Evolutionary conservation across 352 stramenopile genomes (phyloP), one percentile per base, ranked within the genome.

Genomic region (Thalassiosira hispida): DNA sequence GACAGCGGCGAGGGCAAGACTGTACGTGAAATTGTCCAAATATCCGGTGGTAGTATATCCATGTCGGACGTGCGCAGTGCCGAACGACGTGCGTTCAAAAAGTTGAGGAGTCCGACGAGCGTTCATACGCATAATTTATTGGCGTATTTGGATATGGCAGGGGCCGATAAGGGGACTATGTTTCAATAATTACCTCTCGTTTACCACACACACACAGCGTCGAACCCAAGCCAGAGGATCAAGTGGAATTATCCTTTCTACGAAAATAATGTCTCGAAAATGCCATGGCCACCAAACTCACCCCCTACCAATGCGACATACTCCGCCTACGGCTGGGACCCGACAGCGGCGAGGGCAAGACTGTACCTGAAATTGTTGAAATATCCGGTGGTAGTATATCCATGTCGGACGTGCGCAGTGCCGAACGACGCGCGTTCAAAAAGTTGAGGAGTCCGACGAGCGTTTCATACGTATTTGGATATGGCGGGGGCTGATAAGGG

Each of bases 301-400:
- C 73, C 11, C 89, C 87, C 0, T 88, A 90, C 64, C 90, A 95
- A 84, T 79, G 87, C 27, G 85, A 93, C 57, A 66, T 95, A 1
- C 38, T 95, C n/a, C 78, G 85, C 14, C 76, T 95, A 59, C 74
- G 92, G 16, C 86, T 94, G 38, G 92, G 92, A 53, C 69, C 95
- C 35, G 89, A 93, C 40, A 91, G 90, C 61, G 85, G 88, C 9
- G 69, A 87, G 8, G 81, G 77, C 1, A 79, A 86, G 42, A 93
- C 88, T 14, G 75, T 88, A 12, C 67, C 81, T 20, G 74, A 93
- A 81, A 85, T 95, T 53, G 82, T 80, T 0, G 68, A 86, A 22
- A 63, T 89, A 11, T 93, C 69, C 49, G 81, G 77, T 18, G 79
- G 77, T 5, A 67, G 51, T 9, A 27, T 92, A 0, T 87, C 56